phyloP scores from a whole-genome alignment of 345 rosid genomes.

The Bruguiera parviflora region DNA sequence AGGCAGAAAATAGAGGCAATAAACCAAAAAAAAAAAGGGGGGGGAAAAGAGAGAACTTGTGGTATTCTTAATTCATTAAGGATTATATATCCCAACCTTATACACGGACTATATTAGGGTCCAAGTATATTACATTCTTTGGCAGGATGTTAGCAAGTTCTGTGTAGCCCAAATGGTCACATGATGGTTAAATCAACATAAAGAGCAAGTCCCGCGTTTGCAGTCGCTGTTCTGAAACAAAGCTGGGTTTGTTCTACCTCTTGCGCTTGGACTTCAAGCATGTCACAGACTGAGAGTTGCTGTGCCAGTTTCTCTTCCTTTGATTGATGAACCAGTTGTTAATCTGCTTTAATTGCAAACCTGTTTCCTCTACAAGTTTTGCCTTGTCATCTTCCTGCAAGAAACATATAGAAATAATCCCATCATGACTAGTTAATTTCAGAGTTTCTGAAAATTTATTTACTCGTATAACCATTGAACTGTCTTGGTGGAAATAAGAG shows the following conservation, averaged over 20 bases:
- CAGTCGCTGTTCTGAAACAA: not conserved
- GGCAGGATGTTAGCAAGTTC: constrained; percentile 29
- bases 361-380: constrained; percentile 96
- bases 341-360: constrained; percentile 94
- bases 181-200: constrained; percentile 14
- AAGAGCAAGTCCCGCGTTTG: not conserved
- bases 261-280: constrained; percentile 97
- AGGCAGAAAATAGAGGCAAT: not conserved
- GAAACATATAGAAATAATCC: not conserved
- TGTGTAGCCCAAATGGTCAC: constrained; percentile 17
- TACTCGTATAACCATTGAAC: too few species aligned
- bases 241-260: constrained; percentile 34
- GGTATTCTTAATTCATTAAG: constrained; percentile 20
- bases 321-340: constrained; percentile 99
- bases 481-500: too few species aligned
- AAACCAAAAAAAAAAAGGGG: not conserved
- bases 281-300: constrained; percentile 84
- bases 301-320: constrained; percentile 97
- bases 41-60: not conserved
- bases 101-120: constrained; percentile 21
- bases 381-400: constrained; percentile 97
- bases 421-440: too few species aligned
- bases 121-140: constrained; percentile 19
- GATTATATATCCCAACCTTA: constrained; percentile 24
- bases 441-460: too few species aligned